Percentiles rank a stretch among this genome's conserved stretches.
Conservation (phyloP, 192 early-diverging fungal species). For the Phycomyces nitens region DNA sequence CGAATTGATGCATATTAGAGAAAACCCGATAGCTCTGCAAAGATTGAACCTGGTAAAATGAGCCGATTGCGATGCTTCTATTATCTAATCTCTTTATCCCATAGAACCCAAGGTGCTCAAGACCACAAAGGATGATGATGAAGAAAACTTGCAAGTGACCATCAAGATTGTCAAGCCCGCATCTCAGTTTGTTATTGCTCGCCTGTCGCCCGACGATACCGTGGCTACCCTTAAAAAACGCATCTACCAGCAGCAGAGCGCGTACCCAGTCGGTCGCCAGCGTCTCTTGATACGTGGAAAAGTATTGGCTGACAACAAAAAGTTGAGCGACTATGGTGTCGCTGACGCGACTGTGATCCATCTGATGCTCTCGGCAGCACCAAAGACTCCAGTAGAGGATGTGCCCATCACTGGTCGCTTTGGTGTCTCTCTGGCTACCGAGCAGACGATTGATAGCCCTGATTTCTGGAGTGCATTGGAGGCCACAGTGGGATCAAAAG, state of each 20-base stretch:
- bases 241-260: slow-evolving; percentile 29
- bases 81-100: not conserved
- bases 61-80: not conserved
- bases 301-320: slow-evolving; percentile 49
- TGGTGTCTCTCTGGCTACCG: slow-evolving; percentile 13
- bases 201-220: slow-evolving; percentile 14
- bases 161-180: slow-evolving; percentile 37
- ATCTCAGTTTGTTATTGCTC: slow-evolving; percentile 24
- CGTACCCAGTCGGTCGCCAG: slow-evolving; percentile 35
- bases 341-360: slow-evolving; percentile 41
- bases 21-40: not conserved
- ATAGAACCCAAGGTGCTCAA: too few relatives aligned
- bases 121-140: not conserved
- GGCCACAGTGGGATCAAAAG: not conserved
- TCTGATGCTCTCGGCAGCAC: slow-evolving; percentile 43
- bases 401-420: not conserved
- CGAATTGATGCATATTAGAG: not conserved
- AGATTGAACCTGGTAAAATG: not conserved
- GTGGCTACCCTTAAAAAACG: slow-evolving; percentile 27
- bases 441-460: slow-evolving; percentile 8
- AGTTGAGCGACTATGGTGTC: slow-evolving; percentile 48
- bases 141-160: slow-evolving; percentile 8
- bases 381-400: not conserved
- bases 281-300: slow-evolving; percentile 61
- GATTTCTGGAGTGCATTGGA: slow-evolving; percentile 23